Evolutionary conservation across 768 basidiomycete genomes (phyloP).

Genomic region (Mycena capillaripes): DNA sequence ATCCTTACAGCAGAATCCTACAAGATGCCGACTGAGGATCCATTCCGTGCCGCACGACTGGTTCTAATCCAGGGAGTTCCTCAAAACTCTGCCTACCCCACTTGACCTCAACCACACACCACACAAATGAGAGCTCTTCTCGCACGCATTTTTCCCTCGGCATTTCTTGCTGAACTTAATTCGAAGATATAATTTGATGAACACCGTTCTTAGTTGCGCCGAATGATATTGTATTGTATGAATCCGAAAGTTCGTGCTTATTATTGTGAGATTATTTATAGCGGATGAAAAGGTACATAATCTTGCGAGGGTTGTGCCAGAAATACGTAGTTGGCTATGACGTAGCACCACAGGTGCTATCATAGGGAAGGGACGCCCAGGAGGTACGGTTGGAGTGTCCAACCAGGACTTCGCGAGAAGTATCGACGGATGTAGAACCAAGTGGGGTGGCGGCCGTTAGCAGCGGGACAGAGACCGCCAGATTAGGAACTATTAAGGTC

Average conservation of each 20-base stretch:
- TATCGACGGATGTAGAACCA: background rate
- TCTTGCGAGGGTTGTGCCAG: conserved; percentile 22
- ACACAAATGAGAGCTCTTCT: background rate
- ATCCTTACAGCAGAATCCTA: too few species aligned
- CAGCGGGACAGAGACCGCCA: conserved; percentile 9
- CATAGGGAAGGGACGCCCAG: conserved; percentile 34
- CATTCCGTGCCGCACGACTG: too few species aligned
- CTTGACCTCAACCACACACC: too few species aligned
- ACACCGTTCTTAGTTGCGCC: too few species aligned
- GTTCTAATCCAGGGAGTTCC: too few species aligned
- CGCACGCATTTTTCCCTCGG: background rate
- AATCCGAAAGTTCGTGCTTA: too few species aligned
- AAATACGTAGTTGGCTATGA: conserved; percentile 18
- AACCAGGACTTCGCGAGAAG: background rate
- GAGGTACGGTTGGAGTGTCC: conserved; percentile 37
- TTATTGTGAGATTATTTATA: too few species aligned
- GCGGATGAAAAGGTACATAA: too few species aligned
- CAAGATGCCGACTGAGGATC: too few species aligned
- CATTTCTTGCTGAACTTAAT: background rate
- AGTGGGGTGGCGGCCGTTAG: conserved; percentile 1
- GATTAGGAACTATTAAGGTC: conserved; percentile 26
- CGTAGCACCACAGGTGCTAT: conserved; percentile 21
- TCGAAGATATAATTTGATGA: too few species aligned
- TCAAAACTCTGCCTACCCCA: too few species aligned
- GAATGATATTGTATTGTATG: too few species aligned